Evolutionary conservation across 2,329 filamentous ascomycete species (phyloP).

Genomic region (Neofusicoccum ribis): DNA sequence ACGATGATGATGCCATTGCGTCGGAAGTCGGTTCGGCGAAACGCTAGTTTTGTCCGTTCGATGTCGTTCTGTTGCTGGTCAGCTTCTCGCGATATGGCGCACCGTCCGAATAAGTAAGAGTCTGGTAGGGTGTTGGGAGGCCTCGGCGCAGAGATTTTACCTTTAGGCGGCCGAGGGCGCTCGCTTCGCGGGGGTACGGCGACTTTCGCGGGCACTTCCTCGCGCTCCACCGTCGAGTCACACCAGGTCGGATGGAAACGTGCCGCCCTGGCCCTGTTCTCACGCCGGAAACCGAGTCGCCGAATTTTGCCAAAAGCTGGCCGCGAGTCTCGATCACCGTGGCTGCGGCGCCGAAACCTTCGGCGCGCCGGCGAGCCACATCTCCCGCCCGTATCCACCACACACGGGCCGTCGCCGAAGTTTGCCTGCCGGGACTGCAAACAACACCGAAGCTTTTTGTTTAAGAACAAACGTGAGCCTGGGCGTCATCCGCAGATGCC

Average conservation of each 20-base stretch:
- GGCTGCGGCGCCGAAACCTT: not conserved
- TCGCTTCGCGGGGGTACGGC: constrained; percentile 2
- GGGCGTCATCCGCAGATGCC: not conserved
- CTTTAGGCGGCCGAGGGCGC: not conserved
- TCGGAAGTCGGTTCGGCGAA: not conserved
- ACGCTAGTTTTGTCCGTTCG: not conserved
- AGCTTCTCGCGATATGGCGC: not conserved
- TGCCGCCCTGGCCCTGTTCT: not conserved
- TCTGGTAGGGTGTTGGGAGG: not conserved
- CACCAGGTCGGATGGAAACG: not conserved
- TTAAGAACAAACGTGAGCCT: not conserved
- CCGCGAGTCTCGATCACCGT: not conserved
- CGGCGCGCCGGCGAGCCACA: not conserved
- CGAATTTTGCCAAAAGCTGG: not conserved
- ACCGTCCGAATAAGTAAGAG: not conserved
- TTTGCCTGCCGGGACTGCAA: not conserved
- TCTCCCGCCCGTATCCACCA: not conserved
- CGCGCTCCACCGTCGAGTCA: not conserved
- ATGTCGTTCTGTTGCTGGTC: not conserved
- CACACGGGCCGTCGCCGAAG: not conserved
- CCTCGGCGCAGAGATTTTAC: not conserved
- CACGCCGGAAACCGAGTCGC: not conserved
- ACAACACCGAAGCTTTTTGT: not conserved
- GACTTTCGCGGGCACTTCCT: constrained; percentile 1
- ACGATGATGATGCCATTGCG: constrained; percentile 17